Percentiles rank a stretch among this genome's conserved stretches.
These are phyloP conservation scores for Fusarium sp. DNA, from an alignment of 2,329 filamentous ascomycete genomes.

Conservation along the genomic window DNA sequence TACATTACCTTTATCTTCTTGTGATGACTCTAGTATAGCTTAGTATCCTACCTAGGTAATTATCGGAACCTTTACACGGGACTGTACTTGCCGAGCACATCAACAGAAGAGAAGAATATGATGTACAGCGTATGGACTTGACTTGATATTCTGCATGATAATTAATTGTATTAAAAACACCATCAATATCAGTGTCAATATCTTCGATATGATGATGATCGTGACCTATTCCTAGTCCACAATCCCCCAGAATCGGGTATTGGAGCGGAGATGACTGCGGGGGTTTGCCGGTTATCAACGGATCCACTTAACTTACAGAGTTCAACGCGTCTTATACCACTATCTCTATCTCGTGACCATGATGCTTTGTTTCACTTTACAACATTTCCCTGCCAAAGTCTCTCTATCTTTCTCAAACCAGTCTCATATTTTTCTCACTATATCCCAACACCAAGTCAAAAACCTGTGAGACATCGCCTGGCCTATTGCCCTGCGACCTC, in stretches of 20 bases:
- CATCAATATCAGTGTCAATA: background rate
- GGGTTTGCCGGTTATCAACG: slow-evolving; percentile 38
- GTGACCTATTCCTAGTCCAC: slow-evolving; percentile 3
- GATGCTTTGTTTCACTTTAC: slow-evolving; percentile 2
- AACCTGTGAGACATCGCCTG: background rate
- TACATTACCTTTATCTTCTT: no score
- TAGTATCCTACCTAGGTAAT: no score
- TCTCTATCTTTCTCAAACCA: background rate
- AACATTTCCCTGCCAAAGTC: background rate
- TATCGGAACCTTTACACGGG: no score
- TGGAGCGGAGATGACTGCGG: slow-evolving; percentile 32
- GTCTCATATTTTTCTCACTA: background rate
- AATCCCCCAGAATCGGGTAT: slow-evolving; percentile 14
- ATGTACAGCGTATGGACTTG: no score
- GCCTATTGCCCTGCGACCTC: background rate
- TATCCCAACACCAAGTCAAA: background rate
- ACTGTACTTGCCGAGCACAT: no score
- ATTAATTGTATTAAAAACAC: background rate
- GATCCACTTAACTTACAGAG: slow-evolving; percentile 34
- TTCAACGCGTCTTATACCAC: slow-evolving; percentile 10
- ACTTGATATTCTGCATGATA: background rate
- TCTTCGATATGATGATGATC: background rate
- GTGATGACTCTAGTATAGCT: no score
- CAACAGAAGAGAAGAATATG: no score
- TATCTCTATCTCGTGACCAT: slow-evolving; percentile 23